A percentile compares a stretch with the other conserved stretches of the same genome.
Conservation (phyloP, 345 rosid species). For the Eucalyptus regnans region DNA sequence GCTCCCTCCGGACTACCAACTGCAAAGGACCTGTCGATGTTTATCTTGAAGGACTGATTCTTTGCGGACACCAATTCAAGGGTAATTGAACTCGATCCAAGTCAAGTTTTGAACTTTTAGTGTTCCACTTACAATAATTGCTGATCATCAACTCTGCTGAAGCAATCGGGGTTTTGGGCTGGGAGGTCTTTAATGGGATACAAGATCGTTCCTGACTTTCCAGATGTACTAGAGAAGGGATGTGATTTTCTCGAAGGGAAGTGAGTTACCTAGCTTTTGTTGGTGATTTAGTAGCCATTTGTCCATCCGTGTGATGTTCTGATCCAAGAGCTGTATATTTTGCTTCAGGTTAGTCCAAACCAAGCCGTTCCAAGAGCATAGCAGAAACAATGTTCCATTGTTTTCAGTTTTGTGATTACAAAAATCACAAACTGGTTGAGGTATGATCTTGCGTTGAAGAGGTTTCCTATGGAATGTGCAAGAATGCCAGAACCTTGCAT, state of each 20-base stretch:
- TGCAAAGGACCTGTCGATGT: neutral
- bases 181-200: neutral
- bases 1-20: neutral
- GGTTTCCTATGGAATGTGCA: neutral
- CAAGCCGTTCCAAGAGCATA: neutral
- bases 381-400: neutral
- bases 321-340: neutral
- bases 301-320: neutral
- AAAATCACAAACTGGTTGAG: neutral
- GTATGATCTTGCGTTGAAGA: neutral
- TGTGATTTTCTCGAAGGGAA: neutral
- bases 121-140: neutral
- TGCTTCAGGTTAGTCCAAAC: neutral
- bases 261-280: neutral
- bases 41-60: neutral
- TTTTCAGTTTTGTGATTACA: neutral
- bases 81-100: neutral
- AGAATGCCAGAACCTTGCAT: no score
- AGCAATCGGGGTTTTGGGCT: neutral
- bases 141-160: neutral
- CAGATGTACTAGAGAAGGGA: neutral
- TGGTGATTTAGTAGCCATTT: neutral
- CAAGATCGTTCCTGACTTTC: neutral
- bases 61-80: neutral
- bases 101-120: neutral